Percentiles rank a stretch among this genome's conserved stretches.
Evolutionary conservation across 768 basidiomycete genomes (phyloP).

Genomic region (Trametes coccinea): DNA sequence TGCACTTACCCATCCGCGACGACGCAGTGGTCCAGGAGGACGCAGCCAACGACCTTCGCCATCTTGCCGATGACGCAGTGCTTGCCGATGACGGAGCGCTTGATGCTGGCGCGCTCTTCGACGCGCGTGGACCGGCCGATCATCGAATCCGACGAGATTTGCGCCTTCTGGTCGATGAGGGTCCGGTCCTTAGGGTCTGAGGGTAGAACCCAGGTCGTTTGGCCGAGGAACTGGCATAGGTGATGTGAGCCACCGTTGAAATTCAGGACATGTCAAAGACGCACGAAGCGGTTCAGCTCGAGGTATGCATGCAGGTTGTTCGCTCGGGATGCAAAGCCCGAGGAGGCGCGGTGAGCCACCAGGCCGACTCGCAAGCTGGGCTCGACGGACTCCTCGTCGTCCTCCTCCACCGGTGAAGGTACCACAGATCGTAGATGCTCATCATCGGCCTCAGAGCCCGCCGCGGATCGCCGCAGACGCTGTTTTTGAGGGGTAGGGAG

Average conservation of each 20-base stretch:
- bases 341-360: slow-evolving; percentile 52
- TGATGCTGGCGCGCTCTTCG: slow-evolving; percentile 77
- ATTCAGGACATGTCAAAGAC: slow-evolving; percentile 23
- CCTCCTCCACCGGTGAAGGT: slow-evolving; percentile 44
- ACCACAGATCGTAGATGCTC: slow-evolving; percentile 38
- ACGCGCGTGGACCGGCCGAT: slow-evolving; percentile 83
- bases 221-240: slow-evolving; percentile 48
- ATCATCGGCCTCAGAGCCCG: slow-evolving; percentile 29
- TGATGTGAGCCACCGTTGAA: not conserved
- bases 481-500: slow-evolving; percentile 7
- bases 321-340: slow-evolving; percentile 64
- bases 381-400: slow-evolving; percentile 36
- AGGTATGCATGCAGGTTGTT: slow-evolving; percentile 78
- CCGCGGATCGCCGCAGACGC: slow-evolving; percentile 5
- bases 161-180: slow-evolving; percentile 77
- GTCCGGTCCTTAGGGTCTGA: slow-evolving; percentile 61
- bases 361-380: slow-evolving; percentile 66
- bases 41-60: slow-evolving; percentile 79
- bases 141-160: slow-evolving; percentile 80
- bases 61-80: slow-evolving; percentile 57
- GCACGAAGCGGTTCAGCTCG: slow-evolving; percentile 78
- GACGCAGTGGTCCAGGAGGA: slow-evolving; percentile 87
- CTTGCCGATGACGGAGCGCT: slow-evolving; percentile 54
- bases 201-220: slow-evolving; percentile 53
- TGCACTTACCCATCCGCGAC: slow-evolving; percentile 77